Evolutionary conservation across 2,329 filamentous ascomycete genomes (phyloP).

Genomic region (Hansfordia pulvinata): DNA sequence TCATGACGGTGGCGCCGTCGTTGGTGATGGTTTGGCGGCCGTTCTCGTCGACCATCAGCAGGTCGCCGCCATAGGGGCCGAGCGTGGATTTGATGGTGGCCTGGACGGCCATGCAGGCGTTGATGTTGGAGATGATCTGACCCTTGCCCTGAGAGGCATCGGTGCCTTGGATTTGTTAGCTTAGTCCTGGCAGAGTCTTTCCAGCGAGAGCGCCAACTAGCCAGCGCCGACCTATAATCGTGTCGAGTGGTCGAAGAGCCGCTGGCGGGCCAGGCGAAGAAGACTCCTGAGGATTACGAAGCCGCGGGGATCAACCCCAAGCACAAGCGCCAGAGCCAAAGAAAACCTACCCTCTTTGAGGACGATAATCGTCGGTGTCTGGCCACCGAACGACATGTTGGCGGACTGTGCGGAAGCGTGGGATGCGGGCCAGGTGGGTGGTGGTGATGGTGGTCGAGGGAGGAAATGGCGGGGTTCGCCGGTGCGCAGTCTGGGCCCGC

Average conservation of each 20-base stretch:
- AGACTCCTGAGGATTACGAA: too few species aligned
- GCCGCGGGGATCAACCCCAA: too few species aligned
- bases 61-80: slow-evolving; percentile 90
- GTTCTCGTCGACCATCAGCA: slow-evolving; percentile 91
- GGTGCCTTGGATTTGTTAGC: slow-evolving; percentile 50
- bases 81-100: slow-evolving; percentile 90
- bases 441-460: too few species aligned
- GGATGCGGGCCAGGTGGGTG: too few species aligned
- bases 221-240: neutral
- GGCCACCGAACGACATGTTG: slow-evolving; percentile 89
- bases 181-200: too few species aligned
- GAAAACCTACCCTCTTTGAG: slow-evolving; percentile 75
- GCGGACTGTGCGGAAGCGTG: slow-evolving; percentile 3
- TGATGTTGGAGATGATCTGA: slow-evolving; percentile 96
- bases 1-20: slow-evolving; percentile 98
- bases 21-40: slow-evolving; percentile 97
- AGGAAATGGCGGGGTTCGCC: too few species aligned
- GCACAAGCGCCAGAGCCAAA: too few species aligned
- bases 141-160: slow-evolving; percentile 95
- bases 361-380: slow-evolving; percentile 96
- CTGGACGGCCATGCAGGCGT: slow-evolving; percentile 93
- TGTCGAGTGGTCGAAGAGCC: slow-evolving; percentile 9
- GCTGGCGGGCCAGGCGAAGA: too few species aligned
- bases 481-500: too few species aligned
- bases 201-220: slow-evolving; percentile 7